phyloP scores from a whole-genome alignment of 129 eudicot genomes.

The Erigeron canadensis region DNA sequence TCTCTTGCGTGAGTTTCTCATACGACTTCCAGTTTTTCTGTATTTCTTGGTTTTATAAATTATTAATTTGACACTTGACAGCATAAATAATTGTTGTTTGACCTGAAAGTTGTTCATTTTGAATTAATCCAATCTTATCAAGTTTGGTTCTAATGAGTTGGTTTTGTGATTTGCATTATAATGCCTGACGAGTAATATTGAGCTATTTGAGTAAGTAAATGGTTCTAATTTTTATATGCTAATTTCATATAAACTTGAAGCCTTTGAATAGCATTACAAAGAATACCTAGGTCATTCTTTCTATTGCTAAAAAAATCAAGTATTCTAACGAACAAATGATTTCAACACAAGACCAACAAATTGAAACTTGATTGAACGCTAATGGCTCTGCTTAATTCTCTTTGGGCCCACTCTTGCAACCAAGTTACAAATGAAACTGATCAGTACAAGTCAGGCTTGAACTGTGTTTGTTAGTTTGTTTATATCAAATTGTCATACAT shows the following conservation, averaged over 20 bases:
- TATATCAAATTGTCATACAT: neutral
- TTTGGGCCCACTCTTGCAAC: neutral
- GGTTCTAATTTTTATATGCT: neutral
- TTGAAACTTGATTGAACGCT: neutral
- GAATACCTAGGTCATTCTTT: neutral
- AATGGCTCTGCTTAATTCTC: slow-evolving; percentile 1
- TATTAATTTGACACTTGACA: slow-evolving; percentile 2
- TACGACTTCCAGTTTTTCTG: slow-evolving; percentile 4
- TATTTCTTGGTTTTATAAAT: neutral
- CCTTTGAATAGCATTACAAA: neutral
- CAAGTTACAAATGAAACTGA: neutral
- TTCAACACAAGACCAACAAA: neutral
- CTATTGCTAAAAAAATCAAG: neutral
- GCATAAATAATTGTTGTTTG: neutral
- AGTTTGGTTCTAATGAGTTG: neutral
- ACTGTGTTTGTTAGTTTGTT: neutral
- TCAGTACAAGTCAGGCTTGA: neutral
- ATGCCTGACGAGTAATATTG: neutral
- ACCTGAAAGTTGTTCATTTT: neutral
- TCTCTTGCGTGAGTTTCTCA: slow-evolving; percentile 81
- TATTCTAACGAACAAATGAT: neutral
- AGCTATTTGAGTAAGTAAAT: slow-evolving; percentile 1
- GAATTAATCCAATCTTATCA: neutral
- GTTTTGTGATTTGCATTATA: neutral
- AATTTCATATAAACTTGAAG: neutral